Base-by-base conservation (phyloP, 345 rosid genomes). In the Corymbia maculata region DNA sequence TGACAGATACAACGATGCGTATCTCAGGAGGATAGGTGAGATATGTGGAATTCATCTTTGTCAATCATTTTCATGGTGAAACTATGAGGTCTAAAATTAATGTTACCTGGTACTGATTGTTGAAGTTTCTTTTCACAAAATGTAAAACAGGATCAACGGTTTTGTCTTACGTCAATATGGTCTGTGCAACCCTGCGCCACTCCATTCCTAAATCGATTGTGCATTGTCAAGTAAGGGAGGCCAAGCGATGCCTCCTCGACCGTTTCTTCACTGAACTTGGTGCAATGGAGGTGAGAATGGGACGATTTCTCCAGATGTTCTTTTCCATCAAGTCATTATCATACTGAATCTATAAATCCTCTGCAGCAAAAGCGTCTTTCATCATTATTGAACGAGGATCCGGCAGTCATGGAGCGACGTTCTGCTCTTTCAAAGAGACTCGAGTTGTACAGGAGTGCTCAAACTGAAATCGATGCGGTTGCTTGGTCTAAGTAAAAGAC, bases 201-300 rank as follows among this genome's bases (percentile, higher is more conserved):
- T 96, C 98, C 87, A 97, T 98, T 52, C 99, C 99, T 5, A 98
- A 98, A 92, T 98, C 99, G 82, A 88, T 98, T 4, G 99, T 97
- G 85, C 94, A 98, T 88, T 96, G 99, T 88, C 99, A 98, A 97
- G 99, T 97, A 66, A 97, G 99, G n/a, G 99, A 97, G 91, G 99
- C 99, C 53, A 98, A 97, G 87, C 91, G 98, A 86, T 93, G 98
- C 94, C 94, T 98, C 86, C 98, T 98, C 0, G 99, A 98, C 88
- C 96, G 93, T 92, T 98, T 97, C 96, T 98, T 94, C 92, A 94
- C 97, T 1, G 99, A 98, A 59, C 92, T 98, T 86, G 99, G 99
- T 52, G 94, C 95, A 93, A 89, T 98, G 95, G 99, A 97, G 90
- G 99, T 98, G 85, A 89, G 92, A 87, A 68, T 70, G 51, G 21